Conservation (phyloP, 768 basidiomycete genomes). For the Phanerochaete sordida region DNA sequence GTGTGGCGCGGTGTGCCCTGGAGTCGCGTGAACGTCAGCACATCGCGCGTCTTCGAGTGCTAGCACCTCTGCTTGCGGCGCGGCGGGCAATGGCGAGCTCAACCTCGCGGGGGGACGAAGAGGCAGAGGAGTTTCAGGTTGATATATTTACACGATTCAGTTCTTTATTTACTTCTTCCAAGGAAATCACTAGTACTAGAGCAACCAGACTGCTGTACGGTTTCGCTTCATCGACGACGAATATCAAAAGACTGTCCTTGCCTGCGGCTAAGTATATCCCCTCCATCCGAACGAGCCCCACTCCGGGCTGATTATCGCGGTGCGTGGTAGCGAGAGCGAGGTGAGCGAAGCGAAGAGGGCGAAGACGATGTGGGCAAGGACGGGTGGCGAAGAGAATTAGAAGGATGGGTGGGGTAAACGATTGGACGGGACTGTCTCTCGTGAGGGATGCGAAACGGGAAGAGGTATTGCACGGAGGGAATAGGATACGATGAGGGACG, state of each 20-base stretch:
- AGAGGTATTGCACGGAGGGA: constrained; percentile 6
- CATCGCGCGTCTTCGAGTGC: constrained; percentile 11
- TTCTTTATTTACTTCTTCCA: constrained; percentile 6
- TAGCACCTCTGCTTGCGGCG: background rate
- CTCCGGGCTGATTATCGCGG: background rate
- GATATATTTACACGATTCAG: constrained; percentile 5
- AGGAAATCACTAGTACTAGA: background rate
- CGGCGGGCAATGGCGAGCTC: background rate
- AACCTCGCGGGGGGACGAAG: background rate
- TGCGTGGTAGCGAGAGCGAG: background rate
- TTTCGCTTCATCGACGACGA: background rate
- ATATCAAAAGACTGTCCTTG: background rate
- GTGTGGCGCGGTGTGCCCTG: constrained; percentile 5
- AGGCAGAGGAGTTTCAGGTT: background rate
- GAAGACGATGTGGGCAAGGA: background rate
- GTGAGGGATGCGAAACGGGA: constrained; percentile 1
- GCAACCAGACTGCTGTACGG: constrained; percentile 1
- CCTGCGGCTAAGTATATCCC: background rate
- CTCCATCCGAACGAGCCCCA: background rate
- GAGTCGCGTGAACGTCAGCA: constrained; percentile 14
- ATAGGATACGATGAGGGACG: constrained; percentile 7
- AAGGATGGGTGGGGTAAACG: constrained; percentile 1
- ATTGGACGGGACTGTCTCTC: background rate
- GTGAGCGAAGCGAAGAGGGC: background rate
- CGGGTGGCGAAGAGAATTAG: background rate